Evolutionary conservation across 2,329 filamentous ascomycete species (phyloP).

Genomic region (Apiospora hydei): DNA sequence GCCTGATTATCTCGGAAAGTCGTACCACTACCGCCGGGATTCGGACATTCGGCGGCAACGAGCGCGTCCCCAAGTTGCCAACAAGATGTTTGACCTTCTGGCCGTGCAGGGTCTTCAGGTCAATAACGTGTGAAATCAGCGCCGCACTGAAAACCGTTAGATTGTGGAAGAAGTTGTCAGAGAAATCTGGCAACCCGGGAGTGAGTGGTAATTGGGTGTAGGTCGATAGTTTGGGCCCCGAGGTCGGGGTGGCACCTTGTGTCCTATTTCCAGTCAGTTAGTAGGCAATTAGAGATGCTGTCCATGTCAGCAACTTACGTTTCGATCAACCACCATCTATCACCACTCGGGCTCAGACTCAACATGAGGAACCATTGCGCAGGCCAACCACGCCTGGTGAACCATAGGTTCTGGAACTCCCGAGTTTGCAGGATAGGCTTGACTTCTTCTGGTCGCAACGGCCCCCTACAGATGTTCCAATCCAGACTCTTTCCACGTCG

Average conservation of each 20-base stretch:
- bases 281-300: not conserved
- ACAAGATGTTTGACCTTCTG: conserved; percentile 50
- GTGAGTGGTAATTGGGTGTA: conserved; percentile 53
- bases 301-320: conserved; percentile 52
- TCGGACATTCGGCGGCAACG: conserved; percentile 51
- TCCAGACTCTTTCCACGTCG: conserved; percentile 67
- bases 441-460: conserved; percentile 60
- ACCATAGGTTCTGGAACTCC: conserved; percentile 71
- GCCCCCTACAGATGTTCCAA: conserved; percentile 63
- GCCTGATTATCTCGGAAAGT: conserved; percentile 52
- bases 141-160: conserved; percentile 58
- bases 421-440: conserved; percentile 68
- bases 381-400: conserved; percentile 76
- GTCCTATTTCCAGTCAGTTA: conserved; percentile 24
- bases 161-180: conserved; percentile 59
- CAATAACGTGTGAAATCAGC: conserved; percentile 59
- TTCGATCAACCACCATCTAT: conserved; percentile 80
- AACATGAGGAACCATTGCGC: conserved; percentile 76
- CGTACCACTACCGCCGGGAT: conserved; percentile 57
- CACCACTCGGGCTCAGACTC: conserved; percentile 73
- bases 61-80: conserved; percentile 45
- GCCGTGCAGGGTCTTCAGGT: conserved; percentile 55
- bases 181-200: conserved; percentile 52
- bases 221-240: conserved; percentile 35
- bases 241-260: conserved; percentile 29